Base-by-base conservation (phyloP, 1,139 yeast species). In the Hyphopichia buzzinii region DNA sequence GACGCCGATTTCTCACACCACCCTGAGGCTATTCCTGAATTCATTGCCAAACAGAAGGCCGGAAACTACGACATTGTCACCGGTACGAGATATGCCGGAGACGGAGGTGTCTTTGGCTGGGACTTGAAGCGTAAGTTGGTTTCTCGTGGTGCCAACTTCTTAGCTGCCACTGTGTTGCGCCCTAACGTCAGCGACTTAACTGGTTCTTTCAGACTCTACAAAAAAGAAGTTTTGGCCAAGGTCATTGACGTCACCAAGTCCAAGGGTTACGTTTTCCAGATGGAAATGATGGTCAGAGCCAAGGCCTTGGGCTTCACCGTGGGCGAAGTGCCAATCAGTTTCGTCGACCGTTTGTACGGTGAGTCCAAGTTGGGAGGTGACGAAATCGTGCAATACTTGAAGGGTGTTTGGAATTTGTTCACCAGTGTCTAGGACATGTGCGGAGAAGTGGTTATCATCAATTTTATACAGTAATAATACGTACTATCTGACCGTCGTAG, bases 211-310 rank as follows among this genome's bases (percentile, higher is more conserved):
- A 75, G 92, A 55, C 74, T 84, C 47, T 84, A 84, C 70, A 83
- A 82, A 62, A 84, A 81, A 60, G 78, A 74, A 2, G 90, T 75
- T 2, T 70, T 84, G 55, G 73, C 77, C 46, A 77, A 79, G 57
- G 78, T 84, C 48, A 84, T 84, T 48, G 76, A 70, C 36, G 84
- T 74, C 38, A 84, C 92, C 37, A 74, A 79, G 59, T 79, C 87
- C 32, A 84, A 84, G 65, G 94, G 94, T 33, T 84, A 84, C 49
- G 94, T 84, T 35, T 84, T 84, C 77, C 94, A 84, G 64, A 84
- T 84, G 94, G 94, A 84, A 61, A 83, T 84, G 90, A 82, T 84
- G 81, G 94, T 84, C 27, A 75, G 92, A 47, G 94, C 94, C 31
- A 74, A 87, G 51, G 69, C 82, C 25, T 66, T 82, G 57, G 85